phyloP scores from a whole-genome alignment of 23 red algal genomes.

The Gracilaria vermiculophylla region DNA sequence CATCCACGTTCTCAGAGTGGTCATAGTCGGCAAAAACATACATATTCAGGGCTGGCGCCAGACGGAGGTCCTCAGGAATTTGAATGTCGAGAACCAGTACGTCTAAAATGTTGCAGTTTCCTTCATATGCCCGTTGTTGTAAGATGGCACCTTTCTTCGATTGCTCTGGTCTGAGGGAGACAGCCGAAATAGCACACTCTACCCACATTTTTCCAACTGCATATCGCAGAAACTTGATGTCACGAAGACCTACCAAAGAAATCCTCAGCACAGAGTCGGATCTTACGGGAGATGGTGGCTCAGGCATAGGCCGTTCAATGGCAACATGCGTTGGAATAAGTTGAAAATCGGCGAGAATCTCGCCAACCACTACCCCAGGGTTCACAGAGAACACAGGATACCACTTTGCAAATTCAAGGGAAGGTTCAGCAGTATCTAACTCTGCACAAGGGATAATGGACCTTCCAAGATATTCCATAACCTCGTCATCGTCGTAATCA shows the following conservation, averaged over 20 bases:
- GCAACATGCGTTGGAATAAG: constrained; percentile 60
- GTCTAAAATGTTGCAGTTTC: constrained; percentile 73
- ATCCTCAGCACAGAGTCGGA: constrained; percentile 64
- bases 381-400: constrained; percentile 92
- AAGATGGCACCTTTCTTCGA: constrained; percentile 70
- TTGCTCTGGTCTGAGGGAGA: constrained; percentile 27
- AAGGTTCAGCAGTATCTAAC: constrained; percentile 49
- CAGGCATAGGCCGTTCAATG: constrained; percentile 45
- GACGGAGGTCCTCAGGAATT: constrained; percentile 69
- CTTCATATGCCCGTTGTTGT: constrained; percentile 74
- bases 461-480: constrained; percentile 78
- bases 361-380: constrained; percentile 73
- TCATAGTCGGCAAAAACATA: constrained; percentile 62
- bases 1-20: constrained; percentile 27
- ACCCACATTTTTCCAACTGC: constrained; percentile 60
- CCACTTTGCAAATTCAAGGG: constrained; percentile 67
- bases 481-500: constrained; percentile 54
- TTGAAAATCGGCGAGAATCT: constrained; percentile 95
- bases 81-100: constrained; percentile 64
- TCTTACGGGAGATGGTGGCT: constrained; percentile 22
- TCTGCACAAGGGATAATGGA: constrained; percentile 73
- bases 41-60: constrained; percentile 63
- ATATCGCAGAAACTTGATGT: constrained; percentile 69
- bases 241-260: constrained; percentile 73
- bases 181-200: constrained; percentile 61